A percentile compares a stretch with the other conserved stretches of the same genome.
These are phyloP conservation scores for Phialemonium atrogriseum DNA, from an alignment of 2,329 filamentous ascomycete genomes.

Conservation along the genomic window DNA sequence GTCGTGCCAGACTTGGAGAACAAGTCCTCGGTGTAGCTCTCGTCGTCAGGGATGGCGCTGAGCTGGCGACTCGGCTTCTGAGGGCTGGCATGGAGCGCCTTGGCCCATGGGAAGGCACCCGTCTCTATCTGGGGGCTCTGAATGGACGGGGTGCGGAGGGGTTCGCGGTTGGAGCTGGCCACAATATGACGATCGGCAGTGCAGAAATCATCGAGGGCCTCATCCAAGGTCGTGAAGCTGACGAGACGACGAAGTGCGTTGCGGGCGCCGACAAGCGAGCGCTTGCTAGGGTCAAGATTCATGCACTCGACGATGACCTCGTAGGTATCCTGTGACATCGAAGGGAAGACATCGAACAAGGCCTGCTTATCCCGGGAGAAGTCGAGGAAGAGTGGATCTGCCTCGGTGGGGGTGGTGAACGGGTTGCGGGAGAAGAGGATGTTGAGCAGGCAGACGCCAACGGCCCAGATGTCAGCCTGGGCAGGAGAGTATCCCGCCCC, in stretches of 20 bases:
- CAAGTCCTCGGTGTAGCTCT: constrained; percentile 74
- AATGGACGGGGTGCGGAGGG: constrained; percentile 89
- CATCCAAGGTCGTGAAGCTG: constrained; percentile 90
- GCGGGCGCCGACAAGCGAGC: constrained; percentile 70
- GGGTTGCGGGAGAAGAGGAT: constrained; percentile 95
- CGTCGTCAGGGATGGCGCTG: constrained; percentile 74
- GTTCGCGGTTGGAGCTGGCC: constrained; percentile 84
- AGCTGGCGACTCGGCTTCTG: constrained; percentile 69
- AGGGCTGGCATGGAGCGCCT: constrained; percentile 72
- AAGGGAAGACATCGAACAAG: constrained; percentile 95
- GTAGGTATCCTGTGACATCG: constrained; percentile 97
- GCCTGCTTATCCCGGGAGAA: constrained; percentile 91
- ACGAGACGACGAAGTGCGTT: constrained; percentile 71
- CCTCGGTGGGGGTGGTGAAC: constrained; percentile 81
- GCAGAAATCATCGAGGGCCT: constrained; percentile 89
- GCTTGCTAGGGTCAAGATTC: constrained; percentile 82
- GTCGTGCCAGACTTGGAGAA: constrained; percentile 70
- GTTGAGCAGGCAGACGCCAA: constrained; percentile 94
- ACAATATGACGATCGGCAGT: constrained; percentile 68
- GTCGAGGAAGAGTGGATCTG: constrained; percentile 89
- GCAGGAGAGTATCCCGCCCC: constrained; percentile 85
- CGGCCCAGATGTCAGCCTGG: constrained; percentile 92
- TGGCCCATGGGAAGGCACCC: constrained; percentile 90
- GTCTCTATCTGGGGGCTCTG: constrained; percentile 75
- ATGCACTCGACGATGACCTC: constrained; percentile 88